Evolutionary conservation across 148 eudicot species (phyloP), one percentile per base, ranked within the genome.

Genomic region (Linanthus parryae): DNA sequence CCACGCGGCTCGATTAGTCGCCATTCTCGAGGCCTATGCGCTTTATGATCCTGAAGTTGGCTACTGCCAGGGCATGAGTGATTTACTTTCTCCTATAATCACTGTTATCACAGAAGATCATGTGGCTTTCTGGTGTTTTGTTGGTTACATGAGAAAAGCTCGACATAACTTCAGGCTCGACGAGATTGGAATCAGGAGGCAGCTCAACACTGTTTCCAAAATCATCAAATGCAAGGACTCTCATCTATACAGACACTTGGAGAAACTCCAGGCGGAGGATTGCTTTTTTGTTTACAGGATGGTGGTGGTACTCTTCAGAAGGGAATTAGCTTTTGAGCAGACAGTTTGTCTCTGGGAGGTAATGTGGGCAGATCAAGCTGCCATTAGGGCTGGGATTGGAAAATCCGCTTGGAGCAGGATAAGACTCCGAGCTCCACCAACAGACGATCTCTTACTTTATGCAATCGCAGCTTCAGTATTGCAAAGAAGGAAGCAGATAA

Each of bases 41-140:
- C 9, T 71, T 13, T 56, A 49, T 16, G 75, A 71, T 61, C 36
- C 75, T 30, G 75, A 71, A 56, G 65, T 61, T 28, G 75, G 75
- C 16, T 71, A 71, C 41, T 71, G 75, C 53, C 75, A 71, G 39
- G 75, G 75, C 45, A 71, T 71, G 75, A 71, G 75, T 23, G 75
- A 71, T 61, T 63, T 71, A 1, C 75, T 71, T 33, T 65, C 75
- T 15, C 75, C 75, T 11, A 60, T 71, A 1, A 25, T 65, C 51
- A 51, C 75, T 15, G 71, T 71, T 7, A 56, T 71, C 7, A 67
- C 65, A 47, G 67, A 71, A 25, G 71, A 71, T 34, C 38, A 45
- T 16, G 54, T 47, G 36, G 75, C 75, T 38, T 71, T 71, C 48
- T 71, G 75, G 75, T 71, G 75, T 48, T 71, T 71, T 36, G 71